Conservation (phyloP, 2,329 filamentous ascomycete species). For the Lizonia empirigonia region DNA sequence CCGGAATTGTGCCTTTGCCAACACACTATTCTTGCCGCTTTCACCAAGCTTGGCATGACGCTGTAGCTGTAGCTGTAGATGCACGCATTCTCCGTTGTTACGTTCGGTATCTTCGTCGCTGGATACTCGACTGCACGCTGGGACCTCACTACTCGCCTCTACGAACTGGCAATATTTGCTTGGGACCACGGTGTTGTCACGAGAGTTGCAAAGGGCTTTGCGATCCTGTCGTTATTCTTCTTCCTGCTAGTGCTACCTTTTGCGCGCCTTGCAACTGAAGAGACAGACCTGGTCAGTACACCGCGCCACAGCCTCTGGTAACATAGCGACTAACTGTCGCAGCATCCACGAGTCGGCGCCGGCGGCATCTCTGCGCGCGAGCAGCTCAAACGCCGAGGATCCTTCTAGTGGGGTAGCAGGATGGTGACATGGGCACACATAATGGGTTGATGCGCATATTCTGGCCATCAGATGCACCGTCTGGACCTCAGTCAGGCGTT, state of each 20-base stretch:
- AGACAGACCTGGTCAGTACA: constrained; percentile 75
- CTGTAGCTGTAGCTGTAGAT: constrained; percentile 81
- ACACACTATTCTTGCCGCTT: not conserved
- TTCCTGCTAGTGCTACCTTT: constrained; percentile 83
- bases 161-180: constrained; percentile 96
- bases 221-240: constrained; percentile 82
- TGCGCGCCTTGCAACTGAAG: constrained; percentile 78
- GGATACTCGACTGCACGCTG: constrained; percentile 99
- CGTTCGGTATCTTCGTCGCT: constrained; percentile 97
- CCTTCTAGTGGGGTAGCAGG: constrained; percentile 70
- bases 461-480: constrained; percentile 88
- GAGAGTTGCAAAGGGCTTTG: constrained; percentile 84
- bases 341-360: constrained; percentile 82
- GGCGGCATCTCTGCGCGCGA: constrained; percentile 92
- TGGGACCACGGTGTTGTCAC: constrained; percentile 98
- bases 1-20: not conserved
- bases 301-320: not conserved
- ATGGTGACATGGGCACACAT: constrained; percentile 68
- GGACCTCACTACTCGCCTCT: constrained; percentile 95
- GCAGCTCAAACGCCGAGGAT: constrained; percentile 90
- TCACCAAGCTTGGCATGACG: constrained; percentile 30
- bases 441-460: constrained; percentile 97
- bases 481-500: constrained; percentile 76
- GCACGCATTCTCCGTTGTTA: constrained; percentile 97
- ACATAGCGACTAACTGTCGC: constrained; percentile 21